phyloP scores from a whole-genome alignment of 2,329 filamentous ascomycete species.

The Aspergillus pseudoviridinutans region DNA sequence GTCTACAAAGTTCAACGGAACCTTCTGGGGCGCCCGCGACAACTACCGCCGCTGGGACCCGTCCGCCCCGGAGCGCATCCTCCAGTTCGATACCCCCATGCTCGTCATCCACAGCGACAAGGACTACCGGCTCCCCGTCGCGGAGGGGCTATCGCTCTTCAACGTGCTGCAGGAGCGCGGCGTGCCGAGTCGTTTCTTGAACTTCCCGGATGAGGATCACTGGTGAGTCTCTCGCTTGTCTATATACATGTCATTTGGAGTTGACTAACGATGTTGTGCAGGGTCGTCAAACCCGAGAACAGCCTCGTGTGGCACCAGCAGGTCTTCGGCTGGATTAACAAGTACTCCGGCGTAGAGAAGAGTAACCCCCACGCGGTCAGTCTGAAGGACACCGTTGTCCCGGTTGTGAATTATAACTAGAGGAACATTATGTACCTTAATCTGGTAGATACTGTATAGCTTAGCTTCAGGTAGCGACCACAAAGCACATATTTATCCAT shows the following conservation, averaged over 20 bases:
- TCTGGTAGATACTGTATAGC: neutral
- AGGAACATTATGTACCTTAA: neutral
- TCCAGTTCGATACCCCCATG: constrained; percentile 74
- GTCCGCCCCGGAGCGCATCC: constrained; percentile 49
- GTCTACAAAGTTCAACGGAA: constrained; percentile 41
- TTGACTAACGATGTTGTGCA: constrained; percentile 7
- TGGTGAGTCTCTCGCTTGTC: constrained; percentile 31
- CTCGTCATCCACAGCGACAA: constrained; percentile 80
- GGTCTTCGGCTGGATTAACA: constrained; percentile 69
- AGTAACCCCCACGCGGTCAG: constrained; percentile 28
- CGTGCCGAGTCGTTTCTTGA: constrained; percentile 70
- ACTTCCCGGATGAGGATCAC: constrained; percentile 72
- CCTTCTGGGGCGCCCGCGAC: constrained; percentile 53
- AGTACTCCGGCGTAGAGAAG: constrained; percentile 39
- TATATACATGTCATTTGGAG: no score
- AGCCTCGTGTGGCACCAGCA: constrained; percentile 83
- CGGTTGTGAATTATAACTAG: constrained; percentile 29
- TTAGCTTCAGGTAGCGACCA: neutral
- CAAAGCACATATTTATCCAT: neutral
- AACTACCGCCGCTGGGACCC: constrained; percentile 70
- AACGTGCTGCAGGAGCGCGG: constrained; percentile 72
- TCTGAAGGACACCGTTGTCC: constrained; percentile 29
- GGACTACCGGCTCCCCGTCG: constrained; percentile 79
- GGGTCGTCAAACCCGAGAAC: constrained; percentile 85
- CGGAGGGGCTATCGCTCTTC: constrained; percentile 75